Percentiles rank a stretch among this genome's conserved stretches.
Evolutionary conservation across 2,329 filamentous ascomycete species (phyloP).

Genomic region (Penicillium sp.): DNA sequence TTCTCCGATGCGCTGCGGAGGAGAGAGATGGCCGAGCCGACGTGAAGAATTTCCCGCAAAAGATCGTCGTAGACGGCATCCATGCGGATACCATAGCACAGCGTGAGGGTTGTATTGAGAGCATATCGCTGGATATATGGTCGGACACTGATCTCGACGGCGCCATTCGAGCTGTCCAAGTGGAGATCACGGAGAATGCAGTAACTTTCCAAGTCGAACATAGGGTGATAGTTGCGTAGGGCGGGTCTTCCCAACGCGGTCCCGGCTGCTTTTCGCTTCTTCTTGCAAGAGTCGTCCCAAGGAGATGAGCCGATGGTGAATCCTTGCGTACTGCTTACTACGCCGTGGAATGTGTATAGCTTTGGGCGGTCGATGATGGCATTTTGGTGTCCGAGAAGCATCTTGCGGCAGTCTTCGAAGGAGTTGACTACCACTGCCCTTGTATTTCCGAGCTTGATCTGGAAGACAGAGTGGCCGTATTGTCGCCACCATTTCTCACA

Average conservation of each 20-base stretch:
- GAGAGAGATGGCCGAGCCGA: constrained; percentile 69
- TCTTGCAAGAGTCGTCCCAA: constrained; percentile 74
- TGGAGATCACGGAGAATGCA: constrained; percentile 68
- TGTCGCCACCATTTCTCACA: constrained; percentile 55
- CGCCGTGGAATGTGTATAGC: constrained; percentile 73
- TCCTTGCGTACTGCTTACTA: constrained; percentile 69
- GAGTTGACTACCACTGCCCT: constrained; percentile 72
- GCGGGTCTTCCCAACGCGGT: constrained; percentile 71
- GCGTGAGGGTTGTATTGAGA: constrained; percentile 68
- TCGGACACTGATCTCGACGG: constrained; percentile 62
- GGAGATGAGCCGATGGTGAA: constrained; percentile 77
- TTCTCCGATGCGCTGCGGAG: constrained; percentile 73
- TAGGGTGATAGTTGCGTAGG: constrained; percentile 70
- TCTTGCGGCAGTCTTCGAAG: constrained; percentile 64
- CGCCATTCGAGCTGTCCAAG: constrained; percentile 59
- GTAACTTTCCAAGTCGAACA: constrained; percentile 71
- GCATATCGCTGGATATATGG: constrained; percentile 70
- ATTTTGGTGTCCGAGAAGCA: constrained; percentile 72
- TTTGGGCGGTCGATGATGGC: constrained; percentile 71
- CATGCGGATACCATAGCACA: constrained; percentile 74
- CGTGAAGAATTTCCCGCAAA: constrained; percentile 68
- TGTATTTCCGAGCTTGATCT: constrained; percentile 44
- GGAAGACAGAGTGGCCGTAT: constrained; percentile 59
- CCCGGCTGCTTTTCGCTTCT: constrained; percentile 68
- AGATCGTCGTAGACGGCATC: constrained; percentile 64